Evolutionary conservation across 495 filamentous ascomycete species (phyloP), one percentile per base, ranked within the genome.

Genomic region (Neurospora sp.): DNA sequence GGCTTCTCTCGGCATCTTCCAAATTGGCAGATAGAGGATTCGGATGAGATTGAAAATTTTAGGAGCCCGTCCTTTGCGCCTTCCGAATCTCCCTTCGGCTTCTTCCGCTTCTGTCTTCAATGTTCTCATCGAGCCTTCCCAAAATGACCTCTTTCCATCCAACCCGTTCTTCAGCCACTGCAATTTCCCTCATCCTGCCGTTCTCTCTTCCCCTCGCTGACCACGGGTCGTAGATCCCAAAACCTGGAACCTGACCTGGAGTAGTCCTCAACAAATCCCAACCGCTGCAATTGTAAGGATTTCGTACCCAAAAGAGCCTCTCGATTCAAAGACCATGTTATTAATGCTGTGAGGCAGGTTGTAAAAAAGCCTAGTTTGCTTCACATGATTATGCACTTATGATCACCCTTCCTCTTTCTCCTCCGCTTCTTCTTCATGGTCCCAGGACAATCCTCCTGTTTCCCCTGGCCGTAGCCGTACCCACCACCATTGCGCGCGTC

Each of bases 391-490:
- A 72, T 42, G 71, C 80, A 81, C 59, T 72, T 74, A 12, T 72
- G 70, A 16, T 73, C 72, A 12, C 73, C 74, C 31, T 79, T 75
- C 48, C 76, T 78, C 27, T 75, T 73, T 46, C 71, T 80, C 41
- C 69, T 79, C 61, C 75, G 73, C 69, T 75, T 42, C 48, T 68
- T 69, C 68, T 73, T 76, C 73, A 71, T 70, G 6, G 71, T 69
- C 14, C 68, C 74, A 61, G 41, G 53, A 31, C 53, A 27, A 37
- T 79, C 74, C n/a, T 78, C 76, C 12, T 37, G 68, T 27, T 78
- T 77, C 20, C 42, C 42, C 9, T 78, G 81, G 48, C 78, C 76
- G 70, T 82, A 81, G 20, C 82, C 74, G 77, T 86, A 66, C 12
- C 53, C 53, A 9, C 27, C 14, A 66, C 53, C 53, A 16, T 31